Conservation (phyloP, 192 early-diverging fungal species). For the Rhizoclosmatium sp. region DNA sequence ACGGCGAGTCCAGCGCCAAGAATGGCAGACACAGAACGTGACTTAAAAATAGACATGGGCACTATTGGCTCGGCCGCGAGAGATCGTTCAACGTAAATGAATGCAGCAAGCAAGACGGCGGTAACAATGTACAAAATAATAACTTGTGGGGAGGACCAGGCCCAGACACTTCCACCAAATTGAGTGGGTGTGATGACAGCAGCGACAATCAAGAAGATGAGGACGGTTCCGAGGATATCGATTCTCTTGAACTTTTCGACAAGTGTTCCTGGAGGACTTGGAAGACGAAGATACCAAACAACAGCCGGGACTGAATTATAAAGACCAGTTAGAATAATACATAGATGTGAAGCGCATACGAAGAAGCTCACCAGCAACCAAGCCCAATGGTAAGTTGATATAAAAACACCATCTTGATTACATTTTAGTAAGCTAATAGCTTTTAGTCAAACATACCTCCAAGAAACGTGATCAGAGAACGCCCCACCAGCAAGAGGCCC, state of each 20-base stretch:
- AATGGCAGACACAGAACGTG: conserved; percentile 38
- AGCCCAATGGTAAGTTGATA: conserved; percentile 74
- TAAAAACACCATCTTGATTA: conserved; percentile 67
- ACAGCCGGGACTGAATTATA: conserved; percentile 64
- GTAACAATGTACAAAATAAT: conserved; percentile 73
- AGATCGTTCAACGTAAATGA: conserved; percentile 66
- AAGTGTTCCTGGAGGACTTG: conserved; percentile 64
- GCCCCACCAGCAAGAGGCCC: conserved; percentile 89
- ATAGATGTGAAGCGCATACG: no score
- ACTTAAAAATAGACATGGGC: conserved; percentile 59
- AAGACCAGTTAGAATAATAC: no score
- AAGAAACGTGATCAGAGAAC: conserved; percentile 68
- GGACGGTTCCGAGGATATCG: conserved; percentile 63
- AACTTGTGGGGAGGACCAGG: conserved; percentile 62
- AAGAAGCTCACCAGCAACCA: no score
- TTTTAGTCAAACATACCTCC: conserved; percentile 35
- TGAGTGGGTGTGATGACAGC: conserved; percentile 67
- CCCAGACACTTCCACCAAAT: conserved; percentile 72
- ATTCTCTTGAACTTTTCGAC: conserved; percentile 64
- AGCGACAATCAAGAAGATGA: conserved; percentile 59
- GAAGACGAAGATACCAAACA: conserved; percentile 47
- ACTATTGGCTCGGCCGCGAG: conserved; percentile 72
- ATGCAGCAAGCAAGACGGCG: conserved; percentile 61
- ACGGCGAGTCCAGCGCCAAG: conserved; percentile 36
- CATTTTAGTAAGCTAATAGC: no score